Conservation (phyloP, 163 green algal genomes). For the Picocystis sp. region DNA sequence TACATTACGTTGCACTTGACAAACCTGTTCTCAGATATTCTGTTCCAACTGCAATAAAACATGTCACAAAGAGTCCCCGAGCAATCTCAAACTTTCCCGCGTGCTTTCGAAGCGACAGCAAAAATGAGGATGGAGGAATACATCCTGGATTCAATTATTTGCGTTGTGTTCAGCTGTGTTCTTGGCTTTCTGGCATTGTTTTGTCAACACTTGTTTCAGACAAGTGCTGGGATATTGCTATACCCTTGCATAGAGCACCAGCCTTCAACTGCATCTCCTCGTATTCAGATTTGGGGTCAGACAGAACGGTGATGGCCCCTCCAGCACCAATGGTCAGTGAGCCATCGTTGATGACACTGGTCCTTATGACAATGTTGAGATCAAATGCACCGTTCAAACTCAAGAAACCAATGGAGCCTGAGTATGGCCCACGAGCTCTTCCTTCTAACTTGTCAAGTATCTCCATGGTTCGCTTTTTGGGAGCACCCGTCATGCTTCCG, state of each 20-base stretch:
- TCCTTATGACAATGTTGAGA: conserved; percentile 98
- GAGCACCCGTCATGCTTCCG: conserved; percentile 85
- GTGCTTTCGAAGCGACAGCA: too few species aligned
- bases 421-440: conserved; percentile 71
- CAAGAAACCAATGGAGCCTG: conserved; percentile 77
- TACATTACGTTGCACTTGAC: too few species aligned
- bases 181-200: too few species aligned
- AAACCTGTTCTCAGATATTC: too few species aligned
- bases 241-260: conserved; percentile 19
- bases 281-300: conserved; percentile 58
- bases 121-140: too few species aligned
- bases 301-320: conserved; percentile 77
- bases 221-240: too few species aligned
- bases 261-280: conserved; percentile 93
- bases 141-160: too few species aligned
- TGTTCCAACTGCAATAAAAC: too few species aligned
- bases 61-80: too few species aligned
- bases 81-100: too few species aligned
- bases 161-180: too few species aligned
- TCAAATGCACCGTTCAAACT: conserved; percentile 78
- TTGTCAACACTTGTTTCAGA: too few species aligned
- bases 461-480: conserved; percentile 74
- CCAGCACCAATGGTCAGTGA: conserved; percentile 69
- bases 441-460: conserved; percentile 84
- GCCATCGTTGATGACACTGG: conserved; percentile 34